Evolutionary conservation across 495 filamentous ascomycete species (phyloP).

Genomic region (Talaromyces wortmannii): DNA sequence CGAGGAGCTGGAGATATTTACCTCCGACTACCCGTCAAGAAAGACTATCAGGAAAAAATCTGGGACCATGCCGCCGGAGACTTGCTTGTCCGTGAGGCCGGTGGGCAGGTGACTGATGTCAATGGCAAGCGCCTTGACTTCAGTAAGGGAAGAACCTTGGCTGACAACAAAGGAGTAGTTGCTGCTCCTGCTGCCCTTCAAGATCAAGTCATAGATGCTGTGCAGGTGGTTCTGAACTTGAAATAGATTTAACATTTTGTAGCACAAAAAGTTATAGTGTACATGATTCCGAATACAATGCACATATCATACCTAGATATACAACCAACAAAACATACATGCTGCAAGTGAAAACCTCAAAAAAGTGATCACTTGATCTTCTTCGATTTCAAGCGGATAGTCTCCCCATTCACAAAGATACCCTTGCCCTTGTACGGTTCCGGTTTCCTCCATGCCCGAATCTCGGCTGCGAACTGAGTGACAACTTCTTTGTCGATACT

Average conservation of each 20-base stretch:
- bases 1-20: constrained; percentile 93
- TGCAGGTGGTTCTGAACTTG: constrained; percentile 67
- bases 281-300: constrained; percentile 19
- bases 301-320: constrained; percentile 25
- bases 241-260: constrained; percentile 20
- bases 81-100: constrained; percentile 88
- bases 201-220: constrained; percentile 68
- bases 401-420: constrained; percentile 95
- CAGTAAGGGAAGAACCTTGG: constrained; percentile 75
- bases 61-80: constrained; percentile 99
- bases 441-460: constrained; percentile 80
- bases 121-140: constrained; percentile 79
- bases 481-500: constrained; percentile 77
- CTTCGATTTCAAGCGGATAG: constrained; percentile 95
- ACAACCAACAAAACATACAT: constrained; percentile 29
- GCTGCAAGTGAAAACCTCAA: constrained; percentile 12
- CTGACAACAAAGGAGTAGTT: constrained; percentile 86
- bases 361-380: constrained; percentile 75
- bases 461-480: constrained; percentile 83
- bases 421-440: constrained; percentile 99
- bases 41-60: constrained; percentile 95
- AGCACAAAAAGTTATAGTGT: constrained; percentile 11
- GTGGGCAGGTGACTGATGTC: constrained; percentile 84
- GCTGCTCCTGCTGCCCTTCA: constrained; percentile 75
- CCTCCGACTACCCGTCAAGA: constrained; percentile 73